phyloP scores from a whole-genome alignment of 306 rosid genomes.

The Ormosia emarginata region DNA sequence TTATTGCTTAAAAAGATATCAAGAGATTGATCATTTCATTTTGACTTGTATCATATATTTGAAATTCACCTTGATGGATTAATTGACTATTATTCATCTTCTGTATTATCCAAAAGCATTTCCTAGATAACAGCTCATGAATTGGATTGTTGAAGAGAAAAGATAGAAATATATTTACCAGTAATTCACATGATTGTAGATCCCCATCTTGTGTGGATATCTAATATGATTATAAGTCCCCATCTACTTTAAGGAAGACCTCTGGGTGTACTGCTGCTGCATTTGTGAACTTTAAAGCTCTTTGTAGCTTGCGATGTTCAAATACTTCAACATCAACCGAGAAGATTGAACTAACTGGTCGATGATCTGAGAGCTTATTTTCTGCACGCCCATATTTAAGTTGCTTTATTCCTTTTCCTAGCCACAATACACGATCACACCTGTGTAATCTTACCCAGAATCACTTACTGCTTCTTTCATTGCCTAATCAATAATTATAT shows the following conservation, averaged over 20 bases:
- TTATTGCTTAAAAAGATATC: background rate
- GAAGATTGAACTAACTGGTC: slow-evolving; percentile 77
- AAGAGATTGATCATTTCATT: background rate
- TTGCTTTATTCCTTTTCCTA: slow-evolving; percentile 82
- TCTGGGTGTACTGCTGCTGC: slow-evolving; percentile 59
- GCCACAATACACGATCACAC: slow-evolving; percentile 91
- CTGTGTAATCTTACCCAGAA: slow-evolving; percentile 33
- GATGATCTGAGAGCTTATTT: slow-evolving; percentile 68
- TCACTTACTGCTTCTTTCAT: background rate
- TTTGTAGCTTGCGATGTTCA: slow-evolving; percentile 59
- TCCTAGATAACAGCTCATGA: background rate
- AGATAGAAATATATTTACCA: background rate
- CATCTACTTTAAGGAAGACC: slow-evolving; percentile 41
- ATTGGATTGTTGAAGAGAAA: background rate
- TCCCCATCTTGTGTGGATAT: too few relatives aligned
- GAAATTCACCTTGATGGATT: background rate
- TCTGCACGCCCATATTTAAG: slow-evolving; percentile 58
- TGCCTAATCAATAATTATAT: background rate
- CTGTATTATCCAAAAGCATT: background rate
- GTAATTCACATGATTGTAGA: background rate
- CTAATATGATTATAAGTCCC: background rate
- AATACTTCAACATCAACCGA: slow-evolving; percentile 71
- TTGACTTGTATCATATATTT: background rate
- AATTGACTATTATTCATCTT: background rate
- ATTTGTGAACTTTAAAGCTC: slow-evolving; percentile 51